A percentile compares a stretch with the other conserved stretches of the same genome.
Evolutionary conservation across 2,329 filamentous ascomycete species (phyloP).

Genomic region (Penicillium expansum): DNA sequence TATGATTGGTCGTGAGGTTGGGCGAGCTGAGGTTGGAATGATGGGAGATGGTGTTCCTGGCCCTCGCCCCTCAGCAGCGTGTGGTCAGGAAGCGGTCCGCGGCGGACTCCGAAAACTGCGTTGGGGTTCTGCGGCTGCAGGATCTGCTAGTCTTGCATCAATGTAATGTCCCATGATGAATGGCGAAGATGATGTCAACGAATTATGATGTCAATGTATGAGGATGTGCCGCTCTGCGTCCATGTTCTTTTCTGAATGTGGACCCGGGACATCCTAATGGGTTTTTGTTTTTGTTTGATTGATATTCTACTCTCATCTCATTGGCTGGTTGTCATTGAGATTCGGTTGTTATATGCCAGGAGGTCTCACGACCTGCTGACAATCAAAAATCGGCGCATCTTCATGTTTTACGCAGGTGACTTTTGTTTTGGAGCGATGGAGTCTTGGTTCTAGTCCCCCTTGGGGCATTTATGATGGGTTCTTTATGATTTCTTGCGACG

Average conservation of each 20-base stretch:
- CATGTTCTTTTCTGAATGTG: neutral
- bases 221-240: neutral
- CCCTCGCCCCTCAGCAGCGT: constrained; percentile 37
- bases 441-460: neutral
- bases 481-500: neutral
- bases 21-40: constrained; percentile 49
- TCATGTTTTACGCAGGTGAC: neutral
- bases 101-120: constrained; percentile 44
- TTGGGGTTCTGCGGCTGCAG: constrained; percentile 41
- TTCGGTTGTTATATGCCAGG: neutral
- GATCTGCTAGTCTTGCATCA: constrained; percentile 39
- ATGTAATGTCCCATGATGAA: neutral
- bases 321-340: neutral
- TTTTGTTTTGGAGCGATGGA: constrained; percentile 8
- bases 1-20: constrained; percentile 59
- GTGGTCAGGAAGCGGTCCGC: constrained; percentile 47
- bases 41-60: constrained; percentile 29
- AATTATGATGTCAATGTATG: constrained; percentile 1
- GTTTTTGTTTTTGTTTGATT: neutral
- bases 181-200: constrained; percentile 9
- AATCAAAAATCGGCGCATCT: constrained; percentile 14
- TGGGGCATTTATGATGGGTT: neutral
- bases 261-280: neutral
- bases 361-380: neutral
- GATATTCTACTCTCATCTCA: neutral